phyloP scores from a whole-genome alignment of 441 rosid genomes.

The Gossypium gossypioides region DNA sequence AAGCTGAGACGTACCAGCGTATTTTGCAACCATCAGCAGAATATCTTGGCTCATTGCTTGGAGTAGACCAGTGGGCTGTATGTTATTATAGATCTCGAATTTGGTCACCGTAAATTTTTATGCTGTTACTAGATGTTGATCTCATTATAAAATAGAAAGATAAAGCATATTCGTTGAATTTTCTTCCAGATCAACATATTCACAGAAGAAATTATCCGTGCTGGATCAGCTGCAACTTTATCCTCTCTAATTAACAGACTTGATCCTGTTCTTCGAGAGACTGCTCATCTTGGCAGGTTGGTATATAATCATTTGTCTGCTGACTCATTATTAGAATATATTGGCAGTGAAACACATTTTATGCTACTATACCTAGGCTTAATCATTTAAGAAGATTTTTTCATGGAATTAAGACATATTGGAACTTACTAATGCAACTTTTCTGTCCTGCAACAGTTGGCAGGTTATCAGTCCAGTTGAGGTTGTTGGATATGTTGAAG shows the following conservation, averaged over 20 bases:
- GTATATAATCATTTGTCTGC: slow-evolving; percentile 13
- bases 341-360: not conserved
- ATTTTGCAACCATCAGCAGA: slow-evolving; percentile 91
- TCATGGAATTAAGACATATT: not conserved
- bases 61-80: slow-evolving; percentile 85
- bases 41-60: slow-evolving; percentile 85
- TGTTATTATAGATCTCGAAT: slow-evolving; percentile 21
- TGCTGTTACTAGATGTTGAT: slow-evolving; percentile 4
- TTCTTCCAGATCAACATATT: slow-evolving; percentile 64
- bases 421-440: slow-evolving; percentile 23
- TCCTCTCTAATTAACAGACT: slow-evolving; percentile 81
- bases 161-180: not conserved
- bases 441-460: slow-evolving; percentile 62
- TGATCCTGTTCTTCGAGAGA: slow-evolving; percentile 92
- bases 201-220: slow-evolving; percentile 93
- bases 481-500: slow-evolving; percentile 69
- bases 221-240: slow-evolving; percentile 92
- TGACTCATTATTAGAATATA: slow-evolving; percentile 7
- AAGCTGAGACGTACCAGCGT: slow-evolving; percentile 80
- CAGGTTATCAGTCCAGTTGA: slow-evolving; percentile 96
- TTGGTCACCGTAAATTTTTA: slow-evolving; percentile 9
- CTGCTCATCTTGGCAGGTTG: slow-evolving; percentile 93
- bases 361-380: not conserved
- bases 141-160: slow-evolving; percentile 1
- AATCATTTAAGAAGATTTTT: slow-evolving; percentile 4